phyloP scores from a whole-genome alignment of 2,329 filamentous ascomycete species.

The Cephalotrichum gorgonifer region DNA sequence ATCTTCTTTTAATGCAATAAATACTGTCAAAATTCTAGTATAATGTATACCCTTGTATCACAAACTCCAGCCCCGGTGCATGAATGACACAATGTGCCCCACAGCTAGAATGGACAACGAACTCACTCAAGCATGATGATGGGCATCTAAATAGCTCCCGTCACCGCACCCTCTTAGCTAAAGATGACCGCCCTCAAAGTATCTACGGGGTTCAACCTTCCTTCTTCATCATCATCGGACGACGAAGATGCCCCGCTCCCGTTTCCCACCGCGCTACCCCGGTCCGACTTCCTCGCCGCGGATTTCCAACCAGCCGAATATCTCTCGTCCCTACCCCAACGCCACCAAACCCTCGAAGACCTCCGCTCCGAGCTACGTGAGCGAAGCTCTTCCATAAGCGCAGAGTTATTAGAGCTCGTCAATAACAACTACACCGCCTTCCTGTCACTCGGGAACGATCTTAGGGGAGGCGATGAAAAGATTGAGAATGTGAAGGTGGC shows the following conservation, averaged over 20 bases:
- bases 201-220: not conserved
- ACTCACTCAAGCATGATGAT: not conserved
- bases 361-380: slow-evolving; percentile 77
- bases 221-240: slow-evolving; percentile 8
- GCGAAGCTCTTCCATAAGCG: slow-evolving; percentile 66
- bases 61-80: not conserved
- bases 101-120: not conserved
- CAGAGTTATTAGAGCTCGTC: slow-evolving; percentile 86
- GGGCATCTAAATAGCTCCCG: not conserved
- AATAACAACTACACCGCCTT: slow-evolving; percentile 95
- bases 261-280: slow-evolving; percentile 76
- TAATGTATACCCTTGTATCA: not conserved
- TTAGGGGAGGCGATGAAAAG: slow-evolving; percentile 81
- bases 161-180: not conserved
- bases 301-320: slow-evolving; percentile 74
- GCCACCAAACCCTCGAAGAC: slow-evolving; percentile 94
- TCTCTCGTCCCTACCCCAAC: slow-evolving; percentile 67
- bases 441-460: slow-evolving; percentile 66
- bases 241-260: slow-evolving; percentile 66
- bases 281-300: slow-evolving; percentile 68
- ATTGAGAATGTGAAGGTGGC: slow-evolving; percentile 85
- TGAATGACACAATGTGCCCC: not conserved
- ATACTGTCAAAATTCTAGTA: not conserved
- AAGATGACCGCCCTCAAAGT: not conserved
- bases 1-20: not conserved